These are phyloP conservation scores for Protomyces inouyei DNA, from an alignment of 1,139 yeast genomes.

Conservation along the genomic window DNA sequence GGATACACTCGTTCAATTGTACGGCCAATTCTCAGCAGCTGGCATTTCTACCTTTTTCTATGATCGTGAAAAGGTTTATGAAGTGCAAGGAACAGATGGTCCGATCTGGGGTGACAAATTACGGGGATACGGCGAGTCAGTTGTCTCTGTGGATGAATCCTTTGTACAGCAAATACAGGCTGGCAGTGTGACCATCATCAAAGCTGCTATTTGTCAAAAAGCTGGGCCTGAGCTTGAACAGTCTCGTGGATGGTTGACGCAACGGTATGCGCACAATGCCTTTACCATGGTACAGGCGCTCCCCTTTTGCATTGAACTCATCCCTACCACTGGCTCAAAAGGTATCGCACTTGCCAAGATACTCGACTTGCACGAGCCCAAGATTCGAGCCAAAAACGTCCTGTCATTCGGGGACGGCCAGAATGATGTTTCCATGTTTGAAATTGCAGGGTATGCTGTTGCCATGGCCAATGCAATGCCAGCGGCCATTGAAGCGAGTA, in stretches of 20 bases:
- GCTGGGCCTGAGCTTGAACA: constrained; percentile 11
- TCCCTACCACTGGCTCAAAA: constrained; percentile 26
- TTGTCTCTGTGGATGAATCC: constrained; percentile 5
- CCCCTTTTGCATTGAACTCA: constrained; percentile 28
- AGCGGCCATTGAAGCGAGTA: constrained; percentile 21
- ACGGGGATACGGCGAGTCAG: constrained; percentile 16
- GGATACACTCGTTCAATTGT: constrained; percentile 16
- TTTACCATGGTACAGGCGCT: constrained; percentile 27
- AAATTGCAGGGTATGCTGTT: constrained; percentile 27
- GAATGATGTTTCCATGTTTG: constrained; percentile 29
- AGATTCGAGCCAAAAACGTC: constrained; percentile 10
- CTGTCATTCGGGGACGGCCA: constrained; percentile 29
- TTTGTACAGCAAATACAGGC: constrained; percentile 16
- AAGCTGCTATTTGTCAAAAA: constrained; percentile 26
- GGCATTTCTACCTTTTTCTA: constrained; percentile 24
- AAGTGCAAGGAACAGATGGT: constrained; percentile 24
- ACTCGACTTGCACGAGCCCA: constrained; percentile 1
- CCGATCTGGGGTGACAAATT: constrained; percentile 21
- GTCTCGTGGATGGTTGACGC: constrained; percentile 2
- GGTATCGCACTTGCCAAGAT: constrained; percentile 28
- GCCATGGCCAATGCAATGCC: constrained; percentile 28
- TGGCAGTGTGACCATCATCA: constrained; percentile 26
- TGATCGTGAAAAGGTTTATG: constrained; percentile 25
- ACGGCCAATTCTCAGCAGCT: constrained; percentile 15
- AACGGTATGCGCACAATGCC: constrained; percentile 15